phyloP scores from a whole-genome alignment of 2,329 filamentous ascomycete species.

The Paraphoma chrysanthemicola region DNA sequence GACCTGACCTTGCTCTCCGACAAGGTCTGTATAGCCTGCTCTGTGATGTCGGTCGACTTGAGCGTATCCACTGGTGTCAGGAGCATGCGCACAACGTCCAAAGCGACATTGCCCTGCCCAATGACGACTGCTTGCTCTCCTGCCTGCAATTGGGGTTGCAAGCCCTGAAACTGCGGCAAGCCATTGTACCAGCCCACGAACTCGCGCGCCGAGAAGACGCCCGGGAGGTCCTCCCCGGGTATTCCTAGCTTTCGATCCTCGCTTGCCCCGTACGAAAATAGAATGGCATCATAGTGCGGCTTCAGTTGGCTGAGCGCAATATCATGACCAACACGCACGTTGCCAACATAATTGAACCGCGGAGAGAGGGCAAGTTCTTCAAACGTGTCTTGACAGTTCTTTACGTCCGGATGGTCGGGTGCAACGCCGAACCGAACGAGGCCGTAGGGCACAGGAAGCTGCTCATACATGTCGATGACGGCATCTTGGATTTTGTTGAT shows the following conservation, averaged over 20 bases:
- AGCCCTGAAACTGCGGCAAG: conserved; percentile 76
- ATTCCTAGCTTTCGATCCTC: conserved; percentile 81
- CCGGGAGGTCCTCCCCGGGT: conserved; percentile 77
- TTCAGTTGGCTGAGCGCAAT: conserved; percentile 74
- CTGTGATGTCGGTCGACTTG: conserved; percentile 85
- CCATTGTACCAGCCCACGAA: conserved; percentile 99
- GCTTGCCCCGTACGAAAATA: conserved; percentile 92
- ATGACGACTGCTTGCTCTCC: conserved; percentile 87
- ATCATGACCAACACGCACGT: conserved; percentile 76
- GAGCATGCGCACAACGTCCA: conserved; percentile 90
- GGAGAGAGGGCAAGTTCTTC: conserved; percentile 83
- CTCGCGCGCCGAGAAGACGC: conserved; percentile 85
- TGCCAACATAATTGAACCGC: conserved; percentile 89
- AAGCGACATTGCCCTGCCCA: conserved; percentile 93
- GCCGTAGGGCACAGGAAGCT: conserved; percentile 89
- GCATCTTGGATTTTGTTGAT: conserved; percentile 76
- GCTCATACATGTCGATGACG: conserved; percentile 94
- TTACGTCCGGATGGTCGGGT: conserved; percentile 98
- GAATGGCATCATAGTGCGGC: conserved; percentile 86
- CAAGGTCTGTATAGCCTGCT: conserved; percentile 78
- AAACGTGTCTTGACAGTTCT: conserved; percentile 97
- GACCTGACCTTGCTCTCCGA: conserved; percentile 75
- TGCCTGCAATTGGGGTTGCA: conserved; percentile 75
- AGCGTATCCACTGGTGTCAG: conserved; percentile 77
- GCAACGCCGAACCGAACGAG: conserved; percentile 93